phyloP scores from a whole-genome alignment of 345 rosid species.

The Nasturtium officinale region DNA sequence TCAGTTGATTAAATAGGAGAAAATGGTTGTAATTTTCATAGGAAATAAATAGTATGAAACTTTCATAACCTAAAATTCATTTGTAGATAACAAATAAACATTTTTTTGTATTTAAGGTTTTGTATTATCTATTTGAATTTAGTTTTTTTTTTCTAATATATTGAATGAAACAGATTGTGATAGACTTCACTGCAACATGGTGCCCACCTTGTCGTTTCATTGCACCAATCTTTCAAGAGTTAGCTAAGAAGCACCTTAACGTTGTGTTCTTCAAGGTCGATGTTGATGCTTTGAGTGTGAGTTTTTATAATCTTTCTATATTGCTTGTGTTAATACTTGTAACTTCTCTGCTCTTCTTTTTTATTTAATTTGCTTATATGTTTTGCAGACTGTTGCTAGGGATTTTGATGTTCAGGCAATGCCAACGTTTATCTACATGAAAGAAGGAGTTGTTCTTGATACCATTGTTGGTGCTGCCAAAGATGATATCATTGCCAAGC shows the following conservation, averaged over 20 bases:
- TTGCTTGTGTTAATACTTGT: too few species aligned
- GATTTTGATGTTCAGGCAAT: constrained; percentile 71
- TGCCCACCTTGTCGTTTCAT: constrained; percentile 76
- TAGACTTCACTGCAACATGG: constrained; percentile 82
- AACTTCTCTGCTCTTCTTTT: not conserved
- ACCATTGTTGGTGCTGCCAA: constrained; percentile 70
- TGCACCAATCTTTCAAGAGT: constrained; percentile 60
- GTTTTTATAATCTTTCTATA: not conserved
- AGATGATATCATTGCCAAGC: constrained; percentile 53
- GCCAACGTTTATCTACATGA: constrained; percentile 72
- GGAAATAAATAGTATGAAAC: not conserved
- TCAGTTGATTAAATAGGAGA: not conserved
- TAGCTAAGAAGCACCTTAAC: constrained; percentile 51
- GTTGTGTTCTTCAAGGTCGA: constrained; percentile 75
- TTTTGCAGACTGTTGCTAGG: constrained; percentile 58
- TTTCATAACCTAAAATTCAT: not conserved
- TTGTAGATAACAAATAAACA: too few species aligned
- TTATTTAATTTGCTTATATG: not conserved
- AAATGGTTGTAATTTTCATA: not conserved
- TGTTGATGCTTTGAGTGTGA: constrained; percentile 62
- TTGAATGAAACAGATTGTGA: constrained; percentile 52
- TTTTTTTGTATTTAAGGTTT: not conserved
- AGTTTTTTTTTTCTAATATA: not conserved
- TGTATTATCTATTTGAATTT: not conserved
- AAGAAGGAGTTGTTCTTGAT: constrained; percentile 55